Evolutionary conservation across 805 yeast species (phyloP).

Genomic region (Barnettozyma salicaria): DNA sequence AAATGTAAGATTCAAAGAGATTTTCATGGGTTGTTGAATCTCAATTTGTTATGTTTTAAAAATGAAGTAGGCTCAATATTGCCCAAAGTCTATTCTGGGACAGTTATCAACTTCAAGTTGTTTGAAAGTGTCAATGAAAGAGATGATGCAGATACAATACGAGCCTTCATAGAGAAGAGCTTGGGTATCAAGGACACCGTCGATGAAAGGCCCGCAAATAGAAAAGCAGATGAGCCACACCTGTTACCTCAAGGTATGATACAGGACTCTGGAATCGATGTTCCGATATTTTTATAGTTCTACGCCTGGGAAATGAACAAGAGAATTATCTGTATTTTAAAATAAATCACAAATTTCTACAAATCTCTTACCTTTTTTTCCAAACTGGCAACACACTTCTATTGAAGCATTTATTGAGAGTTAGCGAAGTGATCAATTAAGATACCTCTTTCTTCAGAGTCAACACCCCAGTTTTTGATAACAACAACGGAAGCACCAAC

Average conservation of each 20-base stretch:
- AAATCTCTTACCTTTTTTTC: neutral
- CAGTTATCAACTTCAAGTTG: conserved; percentile 34
- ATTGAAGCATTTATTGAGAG: conserved; percentile 53
- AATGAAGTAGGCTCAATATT: conserved; percentile 14
- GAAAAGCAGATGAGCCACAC: neutral
- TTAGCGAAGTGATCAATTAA: conserved; percentile 93
- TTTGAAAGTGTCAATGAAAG: conserved; percentile 21
- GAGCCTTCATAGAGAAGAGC: conserved; percentile 8
- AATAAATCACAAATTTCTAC: neutral
- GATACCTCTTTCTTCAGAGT: conserved; percentile 94
- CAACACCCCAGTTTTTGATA: conserved; percentile 99
- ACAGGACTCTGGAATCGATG: conserved; percentile 15
- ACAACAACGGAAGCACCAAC: conserved; percentile 99
- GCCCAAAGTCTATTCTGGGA: conserved; percentile 35
- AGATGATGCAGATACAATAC: conserved; percentile 5
- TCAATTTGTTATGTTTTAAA: conserved; percentile 38
- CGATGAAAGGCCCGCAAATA: neutral
- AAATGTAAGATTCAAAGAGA: conserved; percentile 53
- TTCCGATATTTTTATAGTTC: conserved; percentile 23
- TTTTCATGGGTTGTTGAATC: conserved; percentile 32
- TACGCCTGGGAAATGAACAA: too few species aligned
- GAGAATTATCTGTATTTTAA: conserved; percentile 1
- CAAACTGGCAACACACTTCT: neutral
- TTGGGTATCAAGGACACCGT: neutral
- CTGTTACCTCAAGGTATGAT: neutral